Base-by-base conservation (phyloP, 495 filamentous ascomycete species). In the Hypoxylon fragiforme region DNA sequence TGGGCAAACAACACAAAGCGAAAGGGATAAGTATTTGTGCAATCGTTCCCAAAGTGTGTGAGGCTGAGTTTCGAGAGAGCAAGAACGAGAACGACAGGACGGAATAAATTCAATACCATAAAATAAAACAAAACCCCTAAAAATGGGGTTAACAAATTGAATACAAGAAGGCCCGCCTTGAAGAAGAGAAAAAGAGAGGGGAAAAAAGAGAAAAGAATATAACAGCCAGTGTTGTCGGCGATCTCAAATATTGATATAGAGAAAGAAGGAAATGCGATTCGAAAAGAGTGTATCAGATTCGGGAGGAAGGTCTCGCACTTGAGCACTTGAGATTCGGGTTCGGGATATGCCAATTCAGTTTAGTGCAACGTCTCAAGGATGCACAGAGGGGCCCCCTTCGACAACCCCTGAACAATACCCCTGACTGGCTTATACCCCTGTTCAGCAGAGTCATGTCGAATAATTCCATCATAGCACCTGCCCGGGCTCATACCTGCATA, bases 301-400 rank as follows among this genome's bases (percentile, higher is more conserved):
- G 55, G 59, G 36, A 53, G 44, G 54, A 41, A 59, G 42, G 50
- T 57, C 56, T 64, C 53, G 62, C 40, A 32, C 44, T 54, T 45
- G 58, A 43, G n/a, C n/a, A n/a, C n/a, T n/a, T n/a, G n/a, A n/a
- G 44, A 45, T 62, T 62, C 48, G 44, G 41, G 43, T 28, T 28
- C 24, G 24, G 51, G 60, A 62, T 44, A 53, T 53, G 56, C 60
- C 31, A 44, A 45, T 48, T 34, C 54, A 48, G 44, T 57, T 34
- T 57, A 48, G 44, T 57, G 51, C 59, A 68, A 64, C 61, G 63
- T 63, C 63, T 67, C 66, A 67, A 54, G 68, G 64, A 62, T 63
- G 70, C 61, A 65, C 68, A 66, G 67, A 60, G 54, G 51, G 60
- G n/a, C n/a, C 56, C 57, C 38, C 62, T 50, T 69, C 46, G 26